These are phyloP conservation scores for Calonectria leucothoes DNA, from an alignment of 2,329 filamentous ascomycete genomes.

Conservation along the genomic window DNA sequence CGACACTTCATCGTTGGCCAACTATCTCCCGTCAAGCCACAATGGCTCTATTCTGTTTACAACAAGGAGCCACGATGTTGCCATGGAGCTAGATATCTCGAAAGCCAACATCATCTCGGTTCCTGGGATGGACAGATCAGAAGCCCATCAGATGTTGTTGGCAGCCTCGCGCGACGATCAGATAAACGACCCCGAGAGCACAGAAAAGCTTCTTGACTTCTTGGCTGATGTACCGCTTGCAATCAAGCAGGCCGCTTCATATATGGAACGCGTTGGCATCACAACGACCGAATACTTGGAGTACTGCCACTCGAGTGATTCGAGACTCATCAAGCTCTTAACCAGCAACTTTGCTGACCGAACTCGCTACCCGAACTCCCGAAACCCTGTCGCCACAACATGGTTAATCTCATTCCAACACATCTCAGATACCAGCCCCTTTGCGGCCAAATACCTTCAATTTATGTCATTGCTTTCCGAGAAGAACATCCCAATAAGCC, in stretches of 20 bases:
- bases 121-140: slow-evolving; percentile 27
- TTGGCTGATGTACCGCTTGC: slow-evolving; percentile 49
- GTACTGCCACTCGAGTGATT: slow-evolving; percentile 36
- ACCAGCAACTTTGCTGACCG: slow-evolving; percentile 46
- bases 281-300: slow-evolving; percentile 41
- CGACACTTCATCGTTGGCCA: slow-evolving; percentile 13
- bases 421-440: slow-evolving; percentile 35
- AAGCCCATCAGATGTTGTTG: slow-evolving; percentile 38
- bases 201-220: slow-evolving; percentile 41
- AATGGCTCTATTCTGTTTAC: slow-evolving; percentile 36
- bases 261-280: slow-evolving; percentile 44
- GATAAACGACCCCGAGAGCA: slow-evolving; percentile 29
- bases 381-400: slow-evolving; percentile 46
- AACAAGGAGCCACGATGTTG: slow-evolving; percentile 29
- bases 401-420: slow-evolving; percentile 50
- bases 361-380: slow-evolving; percentile 35
- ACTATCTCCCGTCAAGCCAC: slow-evolving; percentile 43
- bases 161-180: slow-evolving; percentile 29
- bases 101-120: slow-evolving; percentile 30
- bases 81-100: slow-evolving; percentile 9
- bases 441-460: slow-evolving; percentile 43
- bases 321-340: slow-evolving; percentile 36
- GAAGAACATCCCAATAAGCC: slow-evolving; percentile 42
- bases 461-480: slow-evolving; percentile 45
- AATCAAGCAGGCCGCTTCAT: slow-evolving; percentile 51